phyloP scores from a whole-genome alignment of 108 stramenopile genomes.

The Aurantiochytrium sp. region DNA sequence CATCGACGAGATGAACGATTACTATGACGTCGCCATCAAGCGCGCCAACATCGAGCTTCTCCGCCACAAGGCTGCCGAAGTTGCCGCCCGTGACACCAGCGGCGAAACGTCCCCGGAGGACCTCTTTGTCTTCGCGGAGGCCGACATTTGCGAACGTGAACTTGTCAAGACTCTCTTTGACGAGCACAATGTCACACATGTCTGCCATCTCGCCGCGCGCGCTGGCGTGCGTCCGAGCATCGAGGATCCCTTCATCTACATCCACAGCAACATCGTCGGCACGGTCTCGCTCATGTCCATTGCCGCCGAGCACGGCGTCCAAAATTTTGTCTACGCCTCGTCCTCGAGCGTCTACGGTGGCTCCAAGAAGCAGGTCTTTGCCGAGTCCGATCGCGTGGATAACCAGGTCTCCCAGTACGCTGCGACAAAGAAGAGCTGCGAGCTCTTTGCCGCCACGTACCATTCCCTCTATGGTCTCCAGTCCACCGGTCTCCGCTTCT shows the following conservation, averaged over 20 bases:
- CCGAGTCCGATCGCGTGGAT: conserved; percentile 79
- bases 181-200: conserved; percentile 61
- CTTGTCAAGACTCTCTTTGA: conserved; percentile 73
- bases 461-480: conserved; percentile 86
- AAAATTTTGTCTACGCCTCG: conserved; percentile 81
- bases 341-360: conserved; percentile 81
- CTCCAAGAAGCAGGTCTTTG: conserved; percentile 67
- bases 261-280: conserved; percentile 75
- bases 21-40: conserved; percentile 87
- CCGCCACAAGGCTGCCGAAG: background rate
- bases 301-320: conserved; percentile 50
- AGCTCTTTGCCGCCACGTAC: conserved; percentile 93
- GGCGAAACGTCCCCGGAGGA: background rate
- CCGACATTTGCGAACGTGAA: conserved; percentile 83
- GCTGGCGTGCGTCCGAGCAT: conserved; percentile 85
- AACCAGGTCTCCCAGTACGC: conserved; percentile 90
- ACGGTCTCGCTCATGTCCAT: conserved; percentile 75
- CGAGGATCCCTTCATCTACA: conserved; percentile 81
- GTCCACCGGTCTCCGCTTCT: conserved; percentile 78
- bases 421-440: conserved; percentile 81
- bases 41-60: conserved; percentile 67
- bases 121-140: conserved; percentile 50
- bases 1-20: conserved; percentile 97
- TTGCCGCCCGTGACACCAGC: background rate
- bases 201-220: conserved; percentile 83